phyloP scores from a whole-genome alignment of 1,139 yeast species.

The Spencermartinsiella ligniputridi region DNA sequence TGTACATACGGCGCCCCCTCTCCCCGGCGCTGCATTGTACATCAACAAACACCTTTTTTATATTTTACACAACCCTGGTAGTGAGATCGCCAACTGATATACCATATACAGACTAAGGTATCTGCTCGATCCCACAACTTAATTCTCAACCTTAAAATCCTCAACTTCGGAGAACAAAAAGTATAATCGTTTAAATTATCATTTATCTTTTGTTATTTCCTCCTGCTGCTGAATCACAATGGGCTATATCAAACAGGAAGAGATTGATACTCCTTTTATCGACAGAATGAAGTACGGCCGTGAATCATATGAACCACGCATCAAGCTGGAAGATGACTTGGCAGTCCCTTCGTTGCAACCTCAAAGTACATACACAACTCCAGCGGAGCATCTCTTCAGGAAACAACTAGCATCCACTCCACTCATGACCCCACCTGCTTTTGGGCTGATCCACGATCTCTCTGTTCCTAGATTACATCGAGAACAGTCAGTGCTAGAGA shows the following conservation, averaged over 20 bases:
- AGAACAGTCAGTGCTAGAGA: slow-evolving; percentile 48
- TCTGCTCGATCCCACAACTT: too few relatives aligned
- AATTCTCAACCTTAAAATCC: too few relatives aligned
- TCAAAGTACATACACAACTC: background rate
- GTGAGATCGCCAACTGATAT: too few relatives aligned
- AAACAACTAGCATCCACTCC: slow-evolving; percentile 5
- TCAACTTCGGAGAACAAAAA: too few relatives aligned
- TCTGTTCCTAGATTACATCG: slow-evolving; percentile 37
- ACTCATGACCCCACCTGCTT: slow-evolving; percentile 9
- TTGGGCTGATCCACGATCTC: slow-evolving; percentile 3
- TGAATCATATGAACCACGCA: slow-evolving; percentile 1
- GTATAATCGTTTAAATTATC: too few relatives aligned
- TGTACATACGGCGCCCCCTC: too few relatives aligned
- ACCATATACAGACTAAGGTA: too few relatives aligned
- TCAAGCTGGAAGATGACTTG: background rate
- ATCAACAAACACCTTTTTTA: too few relatives aligned
- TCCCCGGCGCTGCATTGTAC: too few relatives aligned
- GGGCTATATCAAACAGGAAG: background rate
- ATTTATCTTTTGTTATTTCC: too few relatives aligned
- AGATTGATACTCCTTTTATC: background rate
- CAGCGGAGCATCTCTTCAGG: background rate
- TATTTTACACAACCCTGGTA: too few relatives aligned
- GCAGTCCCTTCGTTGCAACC: background rate
- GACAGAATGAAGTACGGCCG: background rate
- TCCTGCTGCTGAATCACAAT: background rate